Evolutionary conservation across 75 land plant genomes (phyloP).

Genomic region (Sequoiadendron giganteum): DNA sequence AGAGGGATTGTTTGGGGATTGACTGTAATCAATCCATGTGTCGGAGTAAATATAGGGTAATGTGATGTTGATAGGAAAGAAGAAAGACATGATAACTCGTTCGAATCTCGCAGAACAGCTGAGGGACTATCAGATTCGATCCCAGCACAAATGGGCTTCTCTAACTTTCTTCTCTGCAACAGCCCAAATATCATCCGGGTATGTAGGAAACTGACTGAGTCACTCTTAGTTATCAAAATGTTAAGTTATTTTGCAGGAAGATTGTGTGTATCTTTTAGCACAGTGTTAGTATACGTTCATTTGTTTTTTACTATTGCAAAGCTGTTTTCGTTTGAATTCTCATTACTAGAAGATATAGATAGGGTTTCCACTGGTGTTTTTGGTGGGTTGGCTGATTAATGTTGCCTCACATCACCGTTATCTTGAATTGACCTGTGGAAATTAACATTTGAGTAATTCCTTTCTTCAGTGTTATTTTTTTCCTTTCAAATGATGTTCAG

Average conservation of each 20-base stretch:
- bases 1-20: not conserved
- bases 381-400: not conserved
- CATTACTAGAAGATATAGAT: not conserved
- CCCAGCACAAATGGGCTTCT: slow-evolving; percentile 40
- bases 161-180: slow-evolving; percentile 51
- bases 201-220: not conserved
- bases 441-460: not conserved
- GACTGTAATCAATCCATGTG: not conserved
- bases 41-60: not conserved
- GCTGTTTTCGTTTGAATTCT: not conserved
- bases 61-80: not conserved
- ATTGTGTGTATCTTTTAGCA: not conserved
- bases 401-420: not conserved
- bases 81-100: slow-evolving; percentile 46
- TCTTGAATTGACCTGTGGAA: not conserved
- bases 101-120: slow-evolving; percentile 58
- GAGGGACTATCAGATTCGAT: slow-evolving; percentile 59
- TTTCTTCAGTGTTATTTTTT: not conserved
- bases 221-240: not conserved
- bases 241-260: not conserved
- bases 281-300: not conserved
- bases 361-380: not conserved
- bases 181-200: slow-evolving; percentile 20
- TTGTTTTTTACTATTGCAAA: not conserved
- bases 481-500: not conserved